Evolutionary conservation across 345 rosid species (phyloP).

Genomic region (Trapa bicornis): DNA sequence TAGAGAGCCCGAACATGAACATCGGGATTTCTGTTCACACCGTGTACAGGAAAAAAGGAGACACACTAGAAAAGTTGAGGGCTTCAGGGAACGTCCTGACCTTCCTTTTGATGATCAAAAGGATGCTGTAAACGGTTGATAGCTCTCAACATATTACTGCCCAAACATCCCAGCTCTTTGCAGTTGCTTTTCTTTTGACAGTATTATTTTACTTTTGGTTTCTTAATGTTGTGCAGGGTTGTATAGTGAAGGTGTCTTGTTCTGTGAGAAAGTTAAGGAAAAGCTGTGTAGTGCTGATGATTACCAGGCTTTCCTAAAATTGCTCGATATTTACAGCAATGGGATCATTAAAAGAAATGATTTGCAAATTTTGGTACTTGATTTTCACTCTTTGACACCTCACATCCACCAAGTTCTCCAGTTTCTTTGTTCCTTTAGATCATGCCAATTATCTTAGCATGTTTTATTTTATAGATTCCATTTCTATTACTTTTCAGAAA

Average conservation of each 20-base stretch:
- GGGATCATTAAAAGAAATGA: conserved; percentile 72
- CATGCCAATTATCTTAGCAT: neutral
- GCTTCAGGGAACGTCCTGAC: conserved; percentile 45
- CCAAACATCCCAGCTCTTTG: too few species aligned
- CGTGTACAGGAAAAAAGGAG: conserved; percentile 56
- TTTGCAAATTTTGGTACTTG: conserved; percentile 59
- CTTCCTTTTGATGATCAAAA: conserved; percentile 53
- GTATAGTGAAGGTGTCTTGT: conserved; percentile 68
- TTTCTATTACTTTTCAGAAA: too few species aligned
- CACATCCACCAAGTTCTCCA: neutral
- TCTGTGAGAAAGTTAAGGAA: conserved; percentile 97
- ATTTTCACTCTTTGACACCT: neutral
- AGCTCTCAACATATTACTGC: too few species aligned
- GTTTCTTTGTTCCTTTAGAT: neutral
- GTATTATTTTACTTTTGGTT: neutral
- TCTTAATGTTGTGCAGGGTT: conserved; percentile 41
- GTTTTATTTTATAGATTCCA: neutral
- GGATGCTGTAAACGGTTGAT: conserved; percentile 63
- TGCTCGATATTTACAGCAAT: conserved; percentile 78
- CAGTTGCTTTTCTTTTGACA: conserved; percentile 4
- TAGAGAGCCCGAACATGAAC: conserved; percentile 65
- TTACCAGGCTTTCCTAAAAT: conserved; percentile 89
- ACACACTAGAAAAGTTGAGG: conserved; percentile 50
- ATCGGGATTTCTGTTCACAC: conserved; percentile 38
- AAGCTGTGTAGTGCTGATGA: conserved; percentile 73